phyloP scores from a whole-genome alignment of 331 rosid species.

The Acacia concinna region DNA sequence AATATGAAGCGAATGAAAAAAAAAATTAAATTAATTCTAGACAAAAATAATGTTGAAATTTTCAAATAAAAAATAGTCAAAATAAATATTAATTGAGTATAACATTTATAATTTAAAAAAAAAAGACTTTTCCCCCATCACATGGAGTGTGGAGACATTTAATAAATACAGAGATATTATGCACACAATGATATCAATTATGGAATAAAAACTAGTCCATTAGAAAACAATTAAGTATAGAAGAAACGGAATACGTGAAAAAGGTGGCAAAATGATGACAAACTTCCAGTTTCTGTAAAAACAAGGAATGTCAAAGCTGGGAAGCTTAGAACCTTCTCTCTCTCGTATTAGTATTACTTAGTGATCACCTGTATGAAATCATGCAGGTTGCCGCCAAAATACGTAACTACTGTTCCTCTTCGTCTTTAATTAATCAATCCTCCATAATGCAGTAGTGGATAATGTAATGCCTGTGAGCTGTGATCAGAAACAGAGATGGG shows the following conservation, averaged over 20 bases:
- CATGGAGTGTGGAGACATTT: slow-evolving; percentile 6
- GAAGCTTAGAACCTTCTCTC: slow-evolving; percentile 40
- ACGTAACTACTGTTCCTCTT: background rate
- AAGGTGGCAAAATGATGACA: slow-evolving; percentile 41
- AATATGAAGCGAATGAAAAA: too few species aligned
- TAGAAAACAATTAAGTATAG: background rate
- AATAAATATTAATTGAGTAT: too few species aligned
- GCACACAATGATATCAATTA: background rate
- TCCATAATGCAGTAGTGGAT: background rate
- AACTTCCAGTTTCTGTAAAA: slow-evolving; percentile 23
- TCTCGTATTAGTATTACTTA: background rate
- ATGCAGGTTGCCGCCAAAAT: slow-evolving; percentile 20
- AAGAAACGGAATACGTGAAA: background rate
- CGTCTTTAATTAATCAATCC: background rate
- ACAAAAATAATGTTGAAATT: too few species aligned
- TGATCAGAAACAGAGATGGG: slow-evolving; percentile 50
- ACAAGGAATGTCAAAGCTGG: slow-evolving; percentile 36
- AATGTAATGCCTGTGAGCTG: background rate
- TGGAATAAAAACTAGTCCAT: background rate
- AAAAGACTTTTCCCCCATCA: too few species aligned
- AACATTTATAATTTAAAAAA: too few species aligned
- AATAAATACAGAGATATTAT: background rate
- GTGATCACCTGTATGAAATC: slow-evolving; percentile 6
- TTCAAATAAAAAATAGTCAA: too few species aligned
- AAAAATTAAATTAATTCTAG: too few species aligned